These are phyloP conservation scores for Pleurotus djamor DNA, from an alignment of 768 basidiomycete species.

Conservation along the genomic window DNA sequence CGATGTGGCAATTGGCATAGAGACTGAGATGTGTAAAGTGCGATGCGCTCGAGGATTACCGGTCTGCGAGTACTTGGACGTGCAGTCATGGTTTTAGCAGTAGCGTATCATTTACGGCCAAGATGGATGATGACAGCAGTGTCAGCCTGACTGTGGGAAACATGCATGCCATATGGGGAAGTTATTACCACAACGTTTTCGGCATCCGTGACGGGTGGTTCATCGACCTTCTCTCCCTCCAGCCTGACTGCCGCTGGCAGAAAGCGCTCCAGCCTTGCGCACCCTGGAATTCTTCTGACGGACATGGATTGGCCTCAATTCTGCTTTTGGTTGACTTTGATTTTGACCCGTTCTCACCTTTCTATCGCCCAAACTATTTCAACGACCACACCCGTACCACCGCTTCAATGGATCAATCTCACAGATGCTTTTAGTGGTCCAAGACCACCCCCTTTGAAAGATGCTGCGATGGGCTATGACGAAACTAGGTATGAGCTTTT, in stretches of 20 bases:
- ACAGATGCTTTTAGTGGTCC: slow-evolving; percentile 53
- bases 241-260: slow-evolving; percentile 23
- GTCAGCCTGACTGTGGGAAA: slow-evolving; percentile 3
- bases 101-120: background rate
- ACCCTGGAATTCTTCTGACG: slow-evolving; percentile 3
- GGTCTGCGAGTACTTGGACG: too few species aligned
- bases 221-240: slow-evolving; percentile 1
- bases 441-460: slow-evolving; percentile 62
- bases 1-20: too few species aligned
- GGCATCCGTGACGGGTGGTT: background rate
- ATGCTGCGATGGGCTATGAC: slow-evolving; percentile 68
- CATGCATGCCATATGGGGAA: background rate
- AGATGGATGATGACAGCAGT: background rate
- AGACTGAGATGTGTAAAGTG: too few species aligned
- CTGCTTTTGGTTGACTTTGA: slow-evolving; percentile 21
- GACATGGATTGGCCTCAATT: slow-evolving; percentile 28
- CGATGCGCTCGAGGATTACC: too few species aligned
- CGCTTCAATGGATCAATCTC: slow-evolving; percentile 77
- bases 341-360: slow-evolving; percentile 20
- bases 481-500: slow-evolving; percentile 31
- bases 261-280: slow-evolving; percentile 12
- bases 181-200: background rate
- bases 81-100: too few species aligned
- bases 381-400: slow-evolving; percentile 53
- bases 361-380: slow-evolving; percentile 46